These are phyloP conservation scores for Cryphonectria naterciae DNA, from an alignment of 2,329 filamentous ascomycete genomes.

Conservation along the genomic window DNA sequence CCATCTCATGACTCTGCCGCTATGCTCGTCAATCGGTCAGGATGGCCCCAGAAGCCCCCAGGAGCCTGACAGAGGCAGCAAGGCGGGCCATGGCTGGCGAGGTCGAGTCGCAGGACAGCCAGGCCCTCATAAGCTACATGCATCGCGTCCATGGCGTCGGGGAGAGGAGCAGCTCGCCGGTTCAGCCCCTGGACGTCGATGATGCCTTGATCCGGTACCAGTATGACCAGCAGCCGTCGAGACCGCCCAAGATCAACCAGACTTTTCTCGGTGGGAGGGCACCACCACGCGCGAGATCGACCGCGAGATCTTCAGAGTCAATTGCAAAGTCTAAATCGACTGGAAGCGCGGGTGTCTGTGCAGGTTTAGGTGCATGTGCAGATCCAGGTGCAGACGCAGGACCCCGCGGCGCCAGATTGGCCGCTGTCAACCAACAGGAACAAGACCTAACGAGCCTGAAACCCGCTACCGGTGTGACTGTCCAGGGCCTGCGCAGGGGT, in stretches of 20 bases:
- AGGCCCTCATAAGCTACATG: conserved; percentile 45
- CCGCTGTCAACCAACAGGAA: background rate
- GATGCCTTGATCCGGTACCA: background rate
- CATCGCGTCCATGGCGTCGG: conserved; percentile 44
- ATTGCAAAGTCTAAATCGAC: background rate
- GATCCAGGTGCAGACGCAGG: background rate
- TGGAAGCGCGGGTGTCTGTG: background rate
- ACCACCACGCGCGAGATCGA: background rate
- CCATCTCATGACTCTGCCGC: conserved; percentile 15
- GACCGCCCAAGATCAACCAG: conserved; percentile 24
- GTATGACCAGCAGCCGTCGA: conserved; percentile 10
- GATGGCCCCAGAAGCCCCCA: conserved; percentile 28
- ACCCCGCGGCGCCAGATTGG: background rate
- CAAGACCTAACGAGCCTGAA: conserved; percentile 14
- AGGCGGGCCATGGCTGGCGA: conserved; percentile 36
- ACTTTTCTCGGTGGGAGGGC: background rate
- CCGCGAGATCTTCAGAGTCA: background rate
- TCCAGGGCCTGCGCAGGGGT: conserved; percentile 8
- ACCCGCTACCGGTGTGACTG: conserved; percentile 22
- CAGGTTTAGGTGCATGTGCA: background rate
- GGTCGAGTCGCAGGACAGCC: conserved; percentile 50
- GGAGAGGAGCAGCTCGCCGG: conserved; percentile 24
- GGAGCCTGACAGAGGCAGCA: conserved; percentile 37
- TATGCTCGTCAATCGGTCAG: conserved; percentile 20
- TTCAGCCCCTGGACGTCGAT: conserved; percentile 12